Evolutionary conservation across 2,329 filamentous ascomycete genomes (phyloP), one percentile per base, ranked within the genome.

Genomic region (Fusarium coicis): DNA sequence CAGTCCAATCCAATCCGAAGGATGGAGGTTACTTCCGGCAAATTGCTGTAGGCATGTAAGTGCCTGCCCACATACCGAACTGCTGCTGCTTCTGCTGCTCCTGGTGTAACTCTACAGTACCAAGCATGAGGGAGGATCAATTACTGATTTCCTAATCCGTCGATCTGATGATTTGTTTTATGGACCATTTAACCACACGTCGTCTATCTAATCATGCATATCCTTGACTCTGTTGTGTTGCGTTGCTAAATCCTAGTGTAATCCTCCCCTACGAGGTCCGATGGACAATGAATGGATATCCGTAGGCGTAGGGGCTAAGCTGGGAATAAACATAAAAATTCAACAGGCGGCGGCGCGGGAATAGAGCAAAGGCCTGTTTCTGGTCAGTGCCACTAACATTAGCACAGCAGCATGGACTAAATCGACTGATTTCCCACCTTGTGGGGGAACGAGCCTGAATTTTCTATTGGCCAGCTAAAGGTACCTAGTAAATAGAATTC

Each of bases 381-480:
- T 63, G 53, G 46, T 39, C 64, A 55, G 61, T 60, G 54, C 47
- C 26, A 16, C 37, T 15, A 63, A 30, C 40, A 12, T 32, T 21
- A 63, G 43, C 32, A 46, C 32, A n/a, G 21, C 53, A 30, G n/a
- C 42, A 44, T 52, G 63, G 63, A 39, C 49, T 37, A 53, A 66
- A 63, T 73, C 60, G 60, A 73, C 60, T 67, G 70, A 73, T 73
- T 70, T 66, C 7, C 70, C 70, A 73, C 70, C 37, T 57, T 61
- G 69, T 73, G 70, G 70, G 68, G 65, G 60, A 56, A 57, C n/a
- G 28, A 32, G 43, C 28, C 55, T 30, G 44, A 52, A 47, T 56
- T 69, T 57, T 52, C 23, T 44, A 54, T 54, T 54, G 50, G 50
- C 34, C 10, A 28, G 34, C 30, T 15, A 15, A 36, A 52, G 23